A percentile compares a stretch with the other conserved stretches of the same genome.
These are phyloP conservation scores for Lagerstroemia speciosa DNA, from an alignment of 345 rosid species.

Conservation along the genomic window DNA sequence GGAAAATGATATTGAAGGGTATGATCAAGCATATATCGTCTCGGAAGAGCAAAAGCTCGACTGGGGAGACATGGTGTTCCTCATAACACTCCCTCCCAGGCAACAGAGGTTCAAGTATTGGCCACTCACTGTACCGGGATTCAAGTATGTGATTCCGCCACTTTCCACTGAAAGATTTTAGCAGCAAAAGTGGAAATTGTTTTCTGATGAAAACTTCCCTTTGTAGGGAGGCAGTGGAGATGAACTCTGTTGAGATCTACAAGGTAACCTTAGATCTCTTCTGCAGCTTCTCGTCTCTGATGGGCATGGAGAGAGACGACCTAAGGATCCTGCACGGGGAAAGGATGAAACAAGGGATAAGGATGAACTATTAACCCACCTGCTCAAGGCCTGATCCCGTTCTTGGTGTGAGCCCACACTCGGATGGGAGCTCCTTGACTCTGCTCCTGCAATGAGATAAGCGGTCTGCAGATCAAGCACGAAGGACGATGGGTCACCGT, in stretches of 20 bases:
- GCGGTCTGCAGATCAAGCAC: constrained; percentile 23
- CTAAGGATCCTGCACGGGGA: constrained; percentile 8
- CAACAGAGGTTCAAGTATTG: constrained; percentile 12
- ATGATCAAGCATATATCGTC: constrained; percentile 18
- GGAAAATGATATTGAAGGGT: constrained; percentile 17
- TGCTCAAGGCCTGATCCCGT: constrained; percentile 18
- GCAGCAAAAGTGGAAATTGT: background rate
- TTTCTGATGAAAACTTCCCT: background rate
- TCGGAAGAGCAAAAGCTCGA: constrained; percentile 25
- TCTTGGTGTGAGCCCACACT: constrained; percentile 18
- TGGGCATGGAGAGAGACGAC: constrained; percentile 16
- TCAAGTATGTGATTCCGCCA: constrained; percentile 9
- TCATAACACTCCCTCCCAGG: constrained; percentile 9
- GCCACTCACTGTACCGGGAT: constrained; percentile 15
- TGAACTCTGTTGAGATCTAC: constrained; percentile 6
- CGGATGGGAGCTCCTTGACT: constrained; percentile 18
- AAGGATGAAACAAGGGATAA: constrained; percentile 14
- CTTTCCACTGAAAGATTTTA: background rate
- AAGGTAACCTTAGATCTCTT: constrained; percentile 5
- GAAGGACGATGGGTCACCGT: constrained; percentile 19
- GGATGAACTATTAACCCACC: constrained; percentile 25
- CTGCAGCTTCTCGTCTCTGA: constrained; percentile 8
- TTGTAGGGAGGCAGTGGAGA: constrained; percentile 16
- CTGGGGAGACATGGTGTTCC: constrained; percentile 18
- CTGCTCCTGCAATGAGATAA: constrained; percentile 18